A percentile compares a stretch with the other conserved stretches of the same genome.
These are phyloP conservation scores for Eucalyptus albens DNA, from an alignment of 345 rosid species.

Conservation along the genomic window DNA sequence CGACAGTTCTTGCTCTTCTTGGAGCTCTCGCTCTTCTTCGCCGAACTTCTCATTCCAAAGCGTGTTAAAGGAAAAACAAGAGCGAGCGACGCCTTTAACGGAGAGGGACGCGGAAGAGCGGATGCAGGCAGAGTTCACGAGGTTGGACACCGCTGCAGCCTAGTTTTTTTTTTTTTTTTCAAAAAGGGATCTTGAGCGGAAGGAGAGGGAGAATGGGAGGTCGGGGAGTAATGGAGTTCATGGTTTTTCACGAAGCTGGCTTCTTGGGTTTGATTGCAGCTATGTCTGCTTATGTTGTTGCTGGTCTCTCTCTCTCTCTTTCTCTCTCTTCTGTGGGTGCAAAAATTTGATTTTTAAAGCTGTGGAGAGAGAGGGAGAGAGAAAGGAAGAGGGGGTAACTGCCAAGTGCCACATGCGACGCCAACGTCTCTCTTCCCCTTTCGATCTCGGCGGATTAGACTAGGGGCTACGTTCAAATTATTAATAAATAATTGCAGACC, in stretches of 20 bases:
- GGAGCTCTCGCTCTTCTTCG: constrained; percentile 28
- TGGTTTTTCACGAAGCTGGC: background rate
- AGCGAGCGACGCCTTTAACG: background rate
- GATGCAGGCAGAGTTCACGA: background rate
- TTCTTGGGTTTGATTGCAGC: background rate
- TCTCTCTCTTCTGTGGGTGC: background rate
- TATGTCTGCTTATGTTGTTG: background rate
- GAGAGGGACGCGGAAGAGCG: background rate
- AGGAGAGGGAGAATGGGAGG: background rate
- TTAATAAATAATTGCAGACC: constrained; percentile 1
- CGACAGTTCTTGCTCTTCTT: constrained; percentile 22
- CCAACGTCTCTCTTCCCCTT: constrained; percentile 34
- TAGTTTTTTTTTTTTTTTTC: background rate
- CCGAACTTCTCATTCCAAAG: constrained; percentile 37
- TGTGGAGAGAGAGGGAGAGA: background rate
- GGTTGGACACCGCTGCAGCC: background rate
- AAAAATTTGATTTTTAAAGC: constrained; percentile 26
- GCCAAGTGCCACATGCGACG: constrained; percentile 10
- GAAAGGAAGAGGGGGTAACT: background rate
- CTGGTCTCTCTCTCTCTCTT: background rate
- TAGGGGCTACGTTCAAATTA: constrained; percentile 30
- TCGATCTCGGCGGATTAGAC: background rate
- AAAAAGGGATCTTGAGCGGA: background rate
- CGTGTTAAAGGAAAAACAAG: background rate
- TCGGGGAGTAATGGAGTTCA: background rate